Percentiles rank a stretch among this genome's conserved stretches.
phyloP scores from a whole-genome alignment of 805 yeast genomes.

The Yueomyces sinensis region DNA sequence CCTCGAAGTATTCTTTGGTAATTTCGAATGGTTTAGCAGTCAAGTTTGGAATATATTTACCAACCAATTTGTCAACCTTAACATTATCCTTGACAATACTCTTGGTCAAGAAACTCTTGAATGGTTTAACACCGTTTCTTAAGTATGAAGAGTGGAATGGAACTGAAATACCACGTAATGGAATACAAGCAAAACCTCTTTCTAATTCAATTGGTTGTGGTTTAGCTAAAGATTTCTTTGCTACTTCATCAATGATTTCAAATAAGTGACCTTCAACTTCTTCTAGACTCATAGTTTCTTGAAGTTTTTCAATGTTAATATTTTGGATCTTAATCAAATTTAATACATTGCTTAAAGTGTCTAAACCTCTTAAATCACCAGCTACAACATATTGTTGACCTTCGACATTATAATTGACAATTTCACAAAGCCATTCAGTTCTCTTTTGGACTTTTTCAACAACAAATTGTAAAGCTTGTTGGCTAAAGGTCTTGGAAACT shows the following conservation, averaged over 20 bases:
- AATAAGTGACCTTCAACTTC: constrained; percentile 78
- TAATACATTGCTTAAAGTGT: constrained; percentile 82
- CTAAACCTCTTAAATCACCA: constrained; percentile 94
- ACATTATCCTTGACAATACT: constrained; percentile 91
- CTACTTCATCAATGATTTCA: constrained; percentile 78
- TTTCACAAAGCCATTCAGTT: constrained; percentile 91
- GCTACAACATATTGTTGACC: constrained; percentile 98
- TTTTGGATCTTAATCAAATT: constrained; percentile 90
- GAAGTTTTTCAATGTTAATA: constrained; percentile 81
- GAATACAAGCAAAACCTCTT: constrained; percentile 97
- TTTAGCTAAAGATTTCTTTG: constrained; percentile 70
- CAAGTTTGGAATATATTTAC: constrained; percentile 95
- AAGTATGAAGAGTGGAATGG: constrained; percentile 99
- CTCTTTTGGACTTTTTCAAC: constrained; percentile 74
- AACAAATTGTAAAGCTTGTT: constrained; percentile 87
- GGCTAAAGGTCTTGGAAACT: constrained; percentile 76
- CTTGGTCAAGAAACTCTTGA: constrained; percentile 93
- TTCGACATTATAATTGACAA: constrained; percentile 96
- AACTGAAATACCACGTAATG: constrained; percentile 97
- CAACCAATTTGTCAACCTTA: constrained; percentile 84
- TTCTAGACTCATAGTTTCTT: constrained; percentile 69
- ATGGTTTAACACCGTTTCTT: constrained; percentile 97
- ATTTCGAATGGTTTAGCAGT: constrained; percentile 96
- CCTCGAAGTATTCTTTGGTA: constrained; percentile 94
- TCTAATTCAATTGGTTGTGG: constrained; percentile 95